phyloP scores from a whole-genome alignment of 2,329 filamentous ascomycete genomes.

The Cladosporium austrohemisphaericum region DNA sequence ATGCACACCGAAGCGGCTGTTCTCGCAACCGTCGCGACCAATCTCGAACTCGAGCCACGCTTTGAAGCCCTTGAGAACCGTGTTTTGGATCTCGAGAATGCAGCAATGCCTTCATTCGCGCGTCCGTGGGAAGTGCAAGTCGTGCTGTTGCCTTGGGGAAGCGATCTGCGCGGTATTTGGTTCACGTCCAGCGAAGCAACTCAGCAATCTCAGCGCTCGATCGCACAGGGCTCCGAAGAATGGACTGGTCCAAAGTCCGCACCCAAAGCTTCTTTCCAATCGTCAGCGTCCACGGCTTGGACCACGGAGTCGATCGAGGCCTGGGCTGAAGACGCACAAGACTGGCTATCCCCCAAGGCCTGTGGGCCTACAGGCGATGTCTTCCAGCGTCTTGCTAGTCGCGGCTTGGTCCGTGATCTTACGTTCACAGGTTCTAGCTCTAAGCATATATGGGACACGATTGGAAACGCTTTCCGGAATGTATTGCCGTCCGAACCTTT shows the following conservation, averaged over 20 bases:
- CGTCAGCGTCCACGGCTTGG: constrained; percentile 44
- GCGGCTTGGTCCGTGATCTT: constrained; percentile 65
- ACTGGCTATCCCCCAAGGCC: constrained; percentile 66
- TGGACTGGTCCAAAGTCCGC: constrained; percentile 39
- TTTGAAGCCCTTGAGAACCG: constrained; percentile 48
- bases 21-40: constrained; percentile 31
- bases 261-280: constrained; percentile 26
- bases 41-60: constrained; percentile 40
- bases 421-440: constrained; percentile 61
- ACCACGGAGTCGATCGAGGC: constrained; percentile 46
- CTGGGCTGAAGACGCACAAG: constrained; percentile 45
- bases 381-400: constrained; percentile 69
- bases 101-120: constrained; percentile 55
- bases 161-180: constrained; percentile 53
- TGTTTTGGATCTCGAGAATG: constrained; percentile 54
- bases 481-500: constrained; percentile 28
- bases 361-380: constrained; percentile 61
- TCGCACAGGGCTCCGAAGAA: constrained; percentile 44
- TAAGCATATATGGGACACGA: constrained; percentile 61
- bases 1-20: constrained; percentile 33
- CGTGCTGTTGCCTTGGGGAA: constrained; percentile 67
- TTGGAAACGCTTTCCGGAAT: constrained; percentile 61
- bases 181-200: constrained; percentile 41
- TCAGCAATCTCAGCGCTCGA: constrained; percentile 33
- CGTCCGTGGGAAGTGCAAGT: constrained; percentile 73